Evolutionary conservation across 192 early-diverging fungal species (phyloP).

Genomic region (Entomortierella chlamydospora): DNA sequence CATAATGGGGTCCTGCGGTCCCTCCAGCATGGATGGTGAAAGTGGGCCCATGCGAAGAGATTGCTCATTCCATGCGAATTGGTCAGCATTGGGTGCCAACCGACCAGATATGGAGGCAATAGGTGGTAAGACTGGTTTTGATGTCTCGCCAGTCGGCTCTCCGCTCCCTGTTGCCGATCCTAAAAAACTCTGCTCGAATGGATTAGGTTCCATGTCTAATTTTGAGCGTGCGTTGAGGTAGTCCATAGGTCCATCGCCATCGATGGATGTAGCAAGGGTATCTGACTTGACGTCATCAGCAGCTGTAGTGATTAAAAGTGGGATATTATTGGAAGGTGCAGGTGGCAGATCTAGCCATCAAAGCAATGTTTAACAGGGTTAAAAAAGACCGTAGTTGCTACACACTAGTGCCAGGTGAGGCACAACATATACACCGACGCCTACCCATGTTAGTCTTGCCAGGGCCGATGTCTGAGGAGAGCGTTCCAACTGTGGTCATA

Average conservation of each 20-base stretch:
- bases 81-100: slow-evolving; percentile 52
- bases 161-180: slow-evolving; percentile 31
- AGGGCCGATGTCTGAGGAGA: slow-evolving; percentile 28
- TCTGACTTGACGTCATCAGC: slow-evolving; percentile 21
- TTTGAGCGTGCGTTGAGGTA: slow-evolving; percentile 60
- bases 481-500: slow-evolving; percentile 40
- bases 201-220: slow-evolving; percentile 87
- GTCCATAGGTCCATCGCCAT: slow-evolving; percentile 13
- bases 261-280: slow-evolving; percentile 9
- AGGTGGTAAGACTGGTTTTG: slow-evolving; percentile 75
- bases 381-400: neutral
- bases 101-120: slow-evolving; percentile 67
- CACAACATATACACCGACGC: neutral
- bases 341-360: slow-evolving; percentile 30
- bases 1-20: slow-evolving; percentile 61
- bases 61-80: slow-evolving; percentile 66
- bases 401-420: neutral
- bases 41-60: slow-evolving; percentile 79
- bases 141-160: slow-evolving; percentile 16
- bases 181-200: slow-evolving; percentile 87
- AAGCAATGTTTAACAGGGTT: slow-evolving; percentile 9
- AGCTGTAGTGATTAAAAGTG: slow-evolving; percentile 27
- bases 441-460: slow-evolving; percentile 32
- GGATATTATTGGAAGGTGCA: slow-evolving; percentile 8
- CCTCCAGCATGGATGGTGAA: slow-evolving; percentile 82